Evolutionary conservation across 345 rosid species (phyloP).

Genomic region (Populus alba): DNA sequence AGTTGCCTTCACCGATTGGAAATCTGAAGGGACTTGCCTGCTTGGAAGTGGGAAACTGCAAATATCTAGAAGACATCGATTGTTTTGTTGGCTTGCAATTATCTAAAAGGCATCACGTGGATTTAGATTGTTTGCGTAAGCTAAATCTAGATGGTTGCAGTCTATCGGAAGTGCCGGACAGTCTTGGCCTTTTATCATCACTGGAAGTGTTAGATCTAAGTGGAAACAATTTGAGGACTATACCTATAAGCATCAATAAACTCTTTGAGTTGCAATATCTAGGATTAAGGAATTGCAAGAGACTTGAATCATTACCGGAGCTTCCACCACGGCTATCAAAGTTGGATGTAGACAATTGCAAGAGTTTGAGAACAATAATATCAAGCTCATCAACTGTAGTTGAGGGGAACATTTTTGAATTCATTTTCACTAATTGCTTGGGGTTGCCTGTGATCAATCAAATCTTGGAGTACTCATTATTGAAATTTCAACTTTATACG

Average conservation of each 20-base stretch:
- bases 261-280: too few species aligned
- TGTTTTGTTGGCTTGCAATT: not conserved
- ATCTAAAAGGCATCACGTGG: too few species aligned
- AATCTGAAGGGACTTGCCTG: not conserved
- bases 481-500: not conserved
- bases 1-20: not conserved
- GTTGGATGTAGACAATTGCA: not conserved
- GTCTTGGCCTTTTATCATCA: not conserved
- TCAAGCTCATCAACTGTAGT: not conserved
- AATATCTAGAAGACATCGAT: not conserved
- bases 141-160: not conserved
- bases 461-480: too few species aligned
- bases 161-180: not conserved
- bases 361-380: not conserved
- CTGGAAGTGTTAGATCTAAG: not conserved
- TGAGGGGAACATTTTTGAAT: not conserved
- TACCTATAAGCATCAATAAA: too few species aligned
- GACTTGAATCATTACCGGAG: not conserved
- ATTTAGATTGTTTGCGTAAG: too few species aligned
- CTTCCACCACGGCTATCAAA: not conserved
- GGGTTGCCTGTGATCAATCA: too few species aligned
- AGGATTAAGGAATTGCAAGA: not conserved
- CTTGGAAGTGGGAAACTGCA: not conserved
- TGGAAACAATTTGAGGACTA: too few species aligned
- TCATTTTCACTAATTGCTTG: not conserved